phyloP scores from a whole-genome alignment of 257 asterid species.

The Primulina huaijiensis region DNA sequence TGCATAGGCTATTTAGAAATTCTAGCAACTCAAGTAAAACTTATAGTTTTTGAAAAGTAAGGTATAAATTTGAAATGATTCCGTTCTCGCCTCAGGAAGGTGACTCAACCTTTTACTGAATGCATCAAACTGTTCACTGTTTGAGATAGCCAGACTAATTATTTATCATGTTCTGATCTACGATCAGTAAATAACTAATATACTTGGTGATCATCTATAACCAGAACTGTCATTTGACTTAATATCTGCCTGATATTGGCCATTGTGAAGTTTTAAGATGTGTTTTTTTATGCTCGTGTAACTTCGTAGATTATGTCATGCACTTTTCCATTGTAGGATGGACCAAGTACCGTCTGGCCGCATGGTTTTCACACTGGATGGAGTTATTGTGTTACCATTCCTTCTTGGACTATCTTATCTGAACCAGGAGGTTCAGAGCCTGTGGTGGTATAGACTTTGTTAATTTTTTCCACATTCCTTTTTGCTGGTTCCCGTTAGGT shows the following conservation, averaged over 20 bases:
- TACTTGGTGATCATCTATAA: background rate
- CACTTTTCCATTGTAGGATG: conserved; percentile 47
- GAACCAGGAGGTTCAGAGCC: conserved; percentile 52
- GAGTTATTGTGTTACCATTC: conserved; percentile 72
- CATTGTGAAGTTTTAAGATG: background rate
- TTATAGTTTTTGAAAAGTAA: conserved; percentile 1
- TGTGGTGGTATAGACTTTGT: conserved; percentile 48
- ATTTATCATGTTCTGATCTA: background rate
- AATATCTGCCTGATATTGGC: conserved; percentile 2
- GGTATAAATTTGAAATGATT: conserved; percentile 1
- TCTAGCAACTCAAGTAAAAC: background rate
- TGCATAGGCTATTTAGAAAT: background rate
- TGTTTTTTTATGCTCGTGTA: conserved; percentile 4
- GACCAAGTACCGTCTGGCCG: conserved; percentile 60
- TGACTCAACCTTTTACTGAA: conserved; percentile 5
- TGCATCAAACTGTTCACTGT: background rate
- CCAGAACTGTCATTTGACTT: conserved; percentile 4
- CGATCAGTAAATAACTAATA: conserved; percentile 4
- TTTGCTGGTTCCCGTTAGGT: background rate
- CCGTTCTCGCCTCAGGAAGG: background rate
- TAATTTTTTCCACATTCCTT: conserved; percentile 6
- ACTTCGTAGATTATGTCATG: conserved; percentile 4
- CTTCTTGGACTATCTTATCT: conserved; percentile 58
- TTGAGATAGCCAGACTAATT: conserved; percentile 1
- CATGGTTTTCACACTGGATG: conserved; percentile 62